Evolutionary conservation across 331 rosid species (phyloP), one percentile per base, ranked within the genome.

Genomic region (Erythrophleum ivorense): DNA sequence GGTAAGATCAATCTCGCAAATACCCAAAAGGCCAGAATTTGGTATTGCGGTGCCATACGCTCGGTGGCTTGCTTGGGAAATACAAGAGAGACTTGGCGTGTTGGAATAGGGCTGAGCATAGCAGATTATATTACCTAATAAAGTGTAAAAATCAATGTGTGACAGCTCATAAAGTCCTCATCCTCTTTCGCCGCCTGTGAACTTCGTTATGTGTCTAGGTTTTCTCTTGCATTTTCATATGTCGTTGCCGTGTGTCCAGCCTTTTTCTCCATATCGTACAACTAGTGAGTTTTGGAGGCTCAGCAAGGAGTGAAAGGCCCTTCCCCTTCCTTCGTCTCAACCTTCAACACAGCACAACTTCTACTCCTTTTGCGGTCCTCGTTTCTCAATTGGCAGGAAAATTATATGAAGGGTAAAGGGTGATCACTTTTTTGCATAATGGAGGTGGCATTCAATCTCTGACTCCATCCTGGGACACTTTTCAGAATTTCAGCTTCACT

Each of bases 401-500:
- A 66, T 45, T 55, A 77, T 80, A 55, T 10, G 43, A 19, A 43
- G 66, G 71, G 76, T 31, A 54, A 74, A 2, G 11, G 49, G 33
- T 14, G 63, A 34, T 50, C 64, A 3, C 13, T 49, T 57, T 21
- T 45, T 85, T 85, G 90, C 81, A 82, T 86, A 36, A 89, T 84
- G 77, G 86, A 84, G 89, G 84, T 87, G 87, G 86, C 97, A 88
- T 88, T 90, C 84, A 88, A 88, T 91, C 79, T 55, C 88, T 87
- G 90, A 79, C 84, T 46, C 71, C 88, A 58, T 54, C n/a, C 74
- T 65, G 34, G 78, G 83, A 75, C 75, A 64, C 77, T 66, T 82
- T 69, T 82, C 91, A 71, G 86, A 80, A 52, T 74, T 72, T 86
- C 87, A 76, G 69, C 80, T 78, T 77, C 87, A 75, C 84, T 80